Evolutionary conservation across 345 rosid genomes (phyloP).

Genomic region (Dovyalis caffra): DNA sequence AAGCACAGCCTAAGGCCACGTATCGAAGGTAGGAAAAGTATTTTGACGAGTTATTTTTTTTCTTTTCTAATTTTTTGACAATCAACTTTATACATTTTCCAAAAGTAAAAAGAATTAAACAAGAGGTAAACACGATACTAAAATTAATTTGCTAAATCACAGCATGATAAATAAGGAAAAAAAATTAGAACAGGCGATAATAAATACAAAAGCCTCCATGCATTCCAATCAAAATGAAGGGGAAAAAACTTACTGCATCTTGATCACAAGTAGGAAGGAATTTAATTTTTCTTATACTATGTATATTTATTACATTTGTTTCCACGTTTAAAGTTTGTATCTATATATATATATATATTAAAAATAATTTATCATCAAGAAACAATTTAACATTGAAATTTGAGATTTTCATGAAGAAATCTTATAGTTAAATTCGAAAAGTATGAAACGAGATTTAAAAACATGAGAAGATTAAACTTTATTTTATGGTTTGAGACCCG

Average conservation of each 20-base stretch:
- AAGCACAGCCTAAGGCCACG: background rate
- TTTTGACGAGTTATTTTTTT: too few relatives aligned
- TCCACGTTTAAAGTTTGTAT: background rate
- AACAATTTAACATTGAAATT: background rate
- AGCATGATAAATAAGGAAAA: background rate
- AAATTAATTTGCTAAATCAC: too few relatives aligned
- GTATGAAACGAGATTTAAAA: background rate
- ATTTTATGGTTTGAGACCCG: background rate
- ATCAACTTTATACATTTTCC: too few relatives aligned
- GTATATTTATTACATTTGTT: background rate
- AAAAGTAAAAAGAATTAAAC: too few relatives aligned
- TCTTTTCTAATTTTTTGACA: too few relatives aligned
- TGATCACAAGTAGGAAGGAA: background rate
- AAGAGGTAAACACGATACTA: too few relatives aligned
- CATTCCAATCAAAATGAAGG: background rate
- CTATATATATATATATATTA: background rate
- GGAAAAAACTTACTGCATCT: background rate
- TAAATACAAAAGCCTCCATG: background rate
- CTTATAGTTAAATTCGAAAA: background rate
- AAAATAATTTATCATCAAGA: background rate
- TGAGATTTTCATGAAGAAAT: background rate
- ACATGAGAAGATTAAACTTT: background rate
- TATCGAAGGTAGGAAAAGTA: background rate
- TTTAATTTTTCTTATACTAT: background rate
- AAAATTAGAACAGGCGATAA: too few relatives aligned